Evolutionary conservation across 768 basidiomycete genomes (phyloP).

Genomic region (Hericium erinaceus): DNA sequence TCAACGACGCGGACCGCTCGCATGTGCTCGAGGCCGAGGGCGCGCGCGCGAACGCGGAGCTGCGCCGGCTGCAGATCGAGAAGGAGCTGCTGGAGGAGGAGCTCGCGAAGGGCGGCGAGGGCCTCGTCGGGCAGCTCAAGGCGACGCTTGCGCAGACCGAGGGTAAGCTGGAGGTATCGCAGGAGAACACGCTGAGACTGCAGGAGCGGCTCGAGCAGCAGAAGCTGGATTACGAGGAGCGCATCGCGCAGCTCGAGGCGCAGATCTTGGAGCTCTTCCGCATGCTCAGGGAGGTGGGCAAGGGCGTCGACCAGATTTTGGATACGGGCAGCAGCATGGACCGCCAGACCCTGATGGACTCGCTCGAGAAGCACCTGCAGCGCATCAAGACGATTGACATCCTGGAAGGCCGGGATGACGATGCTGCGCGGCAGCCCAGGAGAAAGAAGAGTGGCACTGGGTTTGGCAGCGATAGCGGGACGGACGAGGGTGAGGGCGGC

Average conservation of each 20-base stretch:
- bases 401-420: constrained; percentile 60
- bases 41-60: constrained; percentile 52
- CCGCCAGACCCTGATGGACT: constrained; percentile 69
- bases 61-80: constrained; percentile 63
- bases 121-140: constrained; percentile 78
- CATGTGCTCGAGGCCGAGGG: constrained; percentile 76
- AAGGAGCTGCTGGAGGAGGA: constrained; percentile 80
- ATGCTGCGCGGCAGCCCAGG: constrained; percentile 16
- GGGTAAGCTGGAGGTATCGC: constrained; percentile 67
- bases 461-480: constrained; percentile 30
- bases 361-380: constrained; percentile 75
- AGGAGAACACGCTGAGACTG: constrained; percentile 68
- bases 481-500: constrained; percentile 46
- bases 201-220: constrained; percentile 73
- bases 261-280: constrained; percentile 92
- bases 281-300: constrained; percentile 83
- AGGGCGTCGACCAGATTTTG: constrained; percentile 65
- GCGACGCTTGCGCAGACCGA: constrained; percentile 57
- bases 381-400: constrained; percentile 77
- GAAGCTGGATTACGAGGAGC: constrained; percentile 73
- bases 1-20: constrained; percentile 82
- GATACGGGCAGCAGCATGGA: constrained; percentile 55
- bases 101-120: constrained; percentile 70
- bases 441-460: constrained; percentile 24
- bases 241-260: constrained; percentile 79